Percentiles rank a stretch among this genome's conserved stretches.
Evolutionary conservation across 23 red algal genomes (phyloP).

Genomic region (Chondrus crispus): DNA sequence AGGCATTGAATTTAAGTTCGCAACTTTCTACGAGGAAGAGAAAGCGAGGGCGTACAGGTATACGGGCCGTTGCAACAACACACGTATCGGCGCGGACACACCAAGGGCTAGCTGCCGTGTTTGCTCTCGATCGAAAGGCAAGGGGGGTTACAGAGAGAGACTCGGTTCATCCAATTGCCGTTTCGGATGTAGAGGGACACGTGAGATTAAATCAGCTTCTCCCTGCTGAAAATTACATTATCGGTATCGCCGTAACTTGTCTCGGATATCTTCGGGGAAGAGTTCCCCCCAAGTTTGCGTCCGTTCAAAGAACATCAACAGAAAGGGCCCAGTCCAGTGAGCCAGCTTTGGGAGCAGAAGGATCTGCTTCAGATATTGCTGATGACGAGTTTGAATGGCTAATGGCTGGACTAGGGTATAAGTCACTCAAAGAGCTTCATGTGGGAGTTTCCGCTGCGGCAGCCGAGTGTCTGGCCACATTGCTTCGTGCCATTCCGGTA

Average conservation of each 20-base stretch:
- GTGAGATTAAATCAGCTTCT: conserved; percentile 27
- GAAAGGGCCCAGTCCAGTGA: neutral
- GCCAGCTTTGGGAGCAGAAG: neutral
- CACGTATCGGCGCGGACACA: conserved; percentile 35
- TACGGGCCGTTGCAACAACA: conserved; percentile 18
- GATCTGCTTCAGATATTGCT: neutral
- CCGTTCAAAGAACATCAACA: neutral
- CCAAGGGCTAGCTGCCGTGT: conserved; percentile 22
- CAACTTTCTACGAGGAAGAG: conserved; percentile 22
- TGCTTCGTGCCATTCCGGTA: conserved; percentile 38
- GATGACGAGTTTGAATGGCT: conserved; percentile 59
- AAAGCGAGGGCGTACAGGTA: conserved; percentile 45
- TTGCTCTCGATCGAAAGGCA: neutral
- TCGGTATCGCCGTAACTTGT: conserved; percentile 30
- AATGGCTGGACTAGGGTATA: conserved; percentile 38
- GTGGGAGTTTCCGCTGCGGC: conserved; percentile 44
- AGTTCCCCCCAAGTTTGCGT: conserved; percentile 24
- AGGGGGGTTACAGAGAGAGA: neutral
- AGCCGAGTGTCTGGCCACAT: conserved; percentile 51
- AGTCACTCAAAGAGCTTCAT: conserved; percentile 46
- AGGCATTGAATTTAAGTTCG: neutral
- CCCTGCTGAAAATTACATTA: conserved; percentile 46
- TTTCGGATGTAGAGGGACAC: neutral
- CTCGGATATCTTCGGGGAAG: conserved; percentile 50
- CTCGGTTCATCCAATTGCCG: neutral